Conservation (phyloP, 257 asterid genomes). For the Parsonsia alboflavescens region DNA sequence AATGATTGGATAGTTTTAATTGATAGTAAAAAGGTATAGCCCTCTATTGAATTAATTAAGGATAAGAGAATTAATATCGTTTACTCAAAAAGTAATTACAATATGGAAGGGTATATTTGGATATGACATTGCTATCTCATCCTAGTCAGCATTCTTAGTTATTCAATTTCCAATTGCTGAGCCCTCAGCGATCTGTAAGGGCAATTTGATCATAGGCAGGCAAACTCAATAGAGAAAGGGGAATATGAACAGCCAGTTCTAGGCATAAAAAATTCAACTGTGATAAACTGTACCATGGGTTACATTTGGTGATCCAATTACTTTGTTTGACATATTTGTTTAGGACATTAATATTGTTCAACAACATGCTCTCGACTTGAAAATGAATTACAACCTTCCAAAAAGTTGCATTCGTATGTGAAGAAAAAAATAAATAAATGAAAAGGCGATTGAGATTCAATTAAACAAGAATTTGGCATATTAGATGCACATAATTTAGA, state of each 20-base stretch:
- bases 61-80: too few species aligned
- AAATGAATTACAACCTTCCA: background rate
- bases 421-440: background rate
- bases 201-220: background rate
- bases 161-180: background rate
- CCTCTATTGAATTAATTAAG: too few species aligned
- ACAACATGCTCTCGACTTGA: background rate
- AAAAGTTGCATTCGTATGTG: background rate
- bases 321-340: background rate
- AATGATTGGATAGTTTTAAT: too few species aligned
- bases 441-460: background rate
- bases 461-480: background rate
- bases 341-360: background rate
- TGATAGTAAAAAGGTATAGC: too few species aligned
- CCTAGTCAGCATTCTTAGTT: background rate
- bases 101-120: too few species aligned
- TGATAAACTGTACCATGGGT: background rate
- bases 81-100: too few species aligned
- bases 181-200: background rate
- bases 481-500: background rate
- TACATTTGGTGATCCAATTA: background rate
- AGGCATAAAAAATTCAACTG: background rate
- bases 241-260: background rate
- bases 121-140: background rate
- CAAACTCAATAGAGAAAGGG: background rate